Percentiles rank a stretch among this genome's conserved stretches.
Evolutionary conservation across 768 basidiomycete species (phyloP).

Genomic region (Suillus ampliporus): DNA sequence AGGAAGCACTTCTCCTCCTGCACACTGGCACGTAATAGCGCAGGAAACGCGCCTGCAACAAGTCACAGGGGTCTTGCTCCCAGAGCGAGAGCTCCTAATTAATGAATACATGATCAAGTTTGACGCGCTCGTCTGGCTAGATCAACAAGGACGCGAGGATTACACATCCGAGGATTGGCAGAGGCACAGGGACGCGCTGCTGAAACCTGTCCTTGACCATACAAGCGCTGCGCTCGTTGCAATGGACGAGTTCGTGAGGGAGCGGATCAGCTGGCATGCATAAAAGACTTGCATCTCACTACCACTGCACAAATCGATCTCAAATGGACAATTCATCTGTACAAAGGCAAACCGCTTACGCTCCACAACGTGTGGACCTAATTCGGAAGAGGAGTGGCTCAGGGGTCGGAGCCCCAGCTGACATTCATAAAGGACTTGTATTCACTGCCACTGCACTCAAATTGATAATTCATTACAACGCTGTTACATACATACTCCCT

Average conservation of each 20-base stretch:
- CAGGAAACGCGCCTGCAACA: neutral
- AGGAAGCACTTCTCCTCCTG: neutral
- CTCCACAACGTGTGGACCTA: neutral
- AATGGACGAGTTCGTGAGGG: neutral
- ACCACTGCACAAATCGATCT: too few species aligned
- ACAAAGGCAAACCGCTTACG: neutral
- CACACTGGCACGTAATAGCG: neutral
- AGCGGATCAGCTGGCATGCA: too few species aligned
- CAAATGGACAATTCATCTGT: too few species aligned
- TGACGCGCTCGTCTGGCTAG: conserved; percentile 28
- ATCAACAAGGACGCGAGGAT: conserved; percentile 5
- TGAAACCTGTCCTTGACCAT: conserved; percentile 5
- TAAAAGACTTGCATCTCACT: too few species aligned
- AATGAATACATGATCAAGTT: conserved; percentile 19
- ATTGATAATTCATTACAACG: neutral
- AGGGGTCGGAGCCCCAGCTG: neutral
- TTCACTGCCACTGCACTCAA: too few species aligned
- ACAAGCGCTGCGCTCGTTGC: neutral
- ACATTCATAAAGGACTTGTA: neutral
- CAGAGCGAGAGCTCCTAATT: conserved; percentile 18
- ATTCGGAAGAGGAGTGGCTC: neutral
- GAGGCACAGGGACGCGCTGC: conserved; percentile 9
- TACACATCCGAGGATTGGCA: conserved; percentile 8
- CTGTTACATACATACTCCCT: neutral
- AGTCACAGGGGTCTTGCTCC: conserved; percentile 15